Evolutionary conservation across 129 eudicot species (phyloP), one percentile per base, ranked within the genome.

Genomic region (Ambrosia artemisiifolia): DNA sequence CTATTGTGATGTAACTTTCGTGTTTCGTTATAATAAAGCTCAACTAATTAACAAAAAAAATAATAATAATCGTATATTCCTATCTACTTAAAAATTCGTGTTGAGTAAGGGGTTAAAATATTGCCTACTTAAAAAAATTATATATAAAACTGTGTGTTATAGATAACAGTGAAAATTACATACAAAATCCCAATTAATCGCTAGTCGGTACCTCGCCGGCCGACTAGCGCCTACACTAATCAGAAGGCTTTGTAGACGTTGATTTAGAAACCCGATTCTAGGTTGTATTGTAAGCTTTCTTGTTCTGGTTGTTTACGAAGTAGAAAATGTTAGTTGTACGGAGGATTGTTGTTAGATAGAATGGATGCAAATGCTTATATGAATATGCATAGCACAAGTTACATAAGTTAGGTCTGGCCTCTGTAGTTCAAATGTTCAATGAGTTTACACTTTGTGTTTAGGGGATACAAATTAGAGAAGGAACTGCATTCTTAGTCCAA

Each of bases 401-500:
- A 38, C 66, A 65, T 28, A 4, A 40, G 30, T 40, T 65, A 53
- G 79, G 17, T 46, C 14, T 36, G 67, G 47, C 48, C 18, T 9
- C 2, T 3, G 67, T 48, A 17, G 78, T 19, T 73, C n/a, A n/a
- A n/a, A n/a, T n/a, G n/a, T n/a, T n/a, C 2, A 47, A 11, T 48
- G 28, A 56, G 56, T 53, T 33, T 63, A 30, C 35, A 51, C 14
- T 19, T 53, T 16, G 79, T 51, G 73, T 65, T 75, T 75, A 12
- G 36, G 53, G 53, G 55, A 65, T 51, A 44, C 1, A 14, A 49
- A 4, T 14, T 38, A 9, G 44, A 65, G 78, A 51, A 64, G 55
- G 53, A 24, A 42, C 73, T 75, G 67, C 28, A 42, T 75, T 65
- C 53, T 19, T 67, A 56, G 69, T 59, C 43, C 36, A 48, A 61